Evolutionary conservation across 129 eudicot genomes (phyloP).

Genomic region (Saussurea involucrata): DNA sequence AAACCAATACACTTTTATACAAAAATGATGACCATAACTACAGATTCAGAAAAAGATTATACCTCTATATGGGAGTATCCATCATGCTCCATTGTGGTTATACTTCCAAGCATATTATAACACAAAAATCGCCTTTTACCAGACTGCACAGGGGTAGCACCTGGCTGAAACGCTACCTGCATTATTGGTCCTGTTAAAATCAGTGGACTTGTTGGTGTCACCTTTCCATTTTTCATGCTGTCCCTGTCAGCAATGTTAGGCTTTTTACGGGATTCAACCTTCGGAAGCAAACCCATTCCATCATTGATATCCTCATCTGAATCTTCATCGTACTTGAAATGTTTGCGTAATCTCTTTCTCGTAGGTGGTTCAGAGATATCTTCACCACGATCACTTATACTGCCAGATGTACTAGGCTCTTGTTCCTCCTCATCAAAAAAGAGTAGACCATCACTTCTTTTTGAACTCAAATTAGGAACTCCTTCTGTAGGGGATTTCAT

Average conservation of each 20-base stretch:
- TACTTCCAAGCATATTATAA: slow-evolving; percentile 95
- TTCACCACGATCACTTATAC: slow-evolving; percentile 79
- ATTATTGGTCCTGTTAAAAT: slow-evolving; percentile 31
- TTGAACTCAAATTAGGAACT: slow-evolving; percentile 41
- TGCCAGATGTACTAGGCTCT: slow-evolving; percentile 73
- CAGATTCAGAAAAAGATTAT: neutral
- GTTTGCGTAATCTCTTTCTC: slow-evolving; percentile 71
- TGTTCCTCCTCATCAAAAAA: slow-evolving; percentile 81
- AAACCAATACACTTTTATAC: neutral
- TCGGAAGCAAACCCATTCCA: slow-evolving; percentile 38
- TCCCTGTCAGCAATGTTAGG: slow-evolving; percentile 42
- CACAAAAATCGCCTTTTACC: slow-evolving; percentile 87
- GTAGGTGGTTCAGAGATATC: slow-evolving; percentile 61
- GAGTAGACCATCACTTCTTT: slow-evolving; percentile 57
- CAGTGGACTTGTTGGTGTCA: slow-evolving; percentile 14
- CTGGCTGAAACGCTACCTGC: slow-evolving; percentile 97
- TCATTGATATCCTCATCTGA: slow-evolving; percentile 50
- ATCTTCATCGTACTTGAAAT: slow-evolving; percentile 43
- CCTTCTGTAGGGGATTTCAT: slow-evolving; percentile 97
- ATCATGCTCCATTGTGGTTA: slow-evolving; percentile 89
- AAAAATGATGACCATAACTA: neutral
- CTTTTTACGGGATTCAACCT: slow-evolving; percentile 55
- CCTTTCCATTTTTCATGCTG: slow-evolving; percentile 31
- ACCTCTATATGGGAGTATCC: slow-evolving; percentile 98
- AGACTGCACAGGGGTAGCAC: slow-evolving; percentile 81